Base-by-base conservation (phyloP, 306 rosid genomes). In the Casuarina cunninghamiana region DNA sequence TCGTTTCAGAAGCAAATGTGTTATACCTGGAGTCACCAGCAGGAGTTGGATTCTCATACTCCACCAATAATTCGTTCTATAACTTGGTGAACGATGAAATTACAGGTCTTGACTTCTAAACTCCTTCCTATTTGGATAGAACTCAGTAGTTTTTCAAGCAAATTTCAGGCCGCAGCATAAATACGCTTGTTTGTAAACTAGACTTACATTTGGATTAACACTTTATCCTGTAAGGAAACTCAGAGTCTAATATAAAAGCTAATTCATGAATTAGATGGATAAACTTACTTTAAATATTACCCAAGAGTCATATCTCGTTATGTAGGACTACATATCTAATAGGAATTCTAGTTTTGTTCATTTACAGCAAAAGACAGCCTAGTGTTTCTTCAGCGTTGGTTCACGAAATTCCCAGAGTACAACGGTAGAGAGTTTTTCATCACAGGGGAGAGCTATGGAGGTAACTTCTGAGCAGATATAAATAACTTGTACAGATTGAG, bases 21-120 rank as follows among this genome's bases (percentile, higher is more conserved):
- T 6, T 92, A 5, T 88, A 92, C 78, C 58, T 90, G 85, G 96
- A 92, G 45, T 84, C 95, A 6, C 96, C 96, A 0, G 96, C 93
- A 5, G 96, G 96, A 61, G 97, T 92, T 88, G 96, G 97, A 69
- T 92, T 92, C 87, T 92, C 97, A 12, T 92, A 86, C 82, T 90
- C 96, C 12, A 54, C 74, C 8, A 87, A 90, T 51, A 38, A 81
- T 55, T 77, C 96, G 10, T 90, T 87, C 88, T 92, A 92, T 43
- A 53, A 6, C 6, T 75, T 3, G 0, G 87, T 80, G 32, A 84
- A 75, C 8, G 93, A 92, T 53, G 88, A 78, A 43, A 77, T 87
- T 0, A 89, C 96, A 78, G 93, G 93, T 92, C 77, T 55, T 86
- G 54, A 26, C 32, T 26, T 26, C 32, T 1, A 26, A 26, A 26